Percentiles rank a stretch among this genome's conserved stretches.
Evolutionary conservation across 352 stramenopile species (phyloP).

Genomic region (Pythium myriotylum): DNA sequence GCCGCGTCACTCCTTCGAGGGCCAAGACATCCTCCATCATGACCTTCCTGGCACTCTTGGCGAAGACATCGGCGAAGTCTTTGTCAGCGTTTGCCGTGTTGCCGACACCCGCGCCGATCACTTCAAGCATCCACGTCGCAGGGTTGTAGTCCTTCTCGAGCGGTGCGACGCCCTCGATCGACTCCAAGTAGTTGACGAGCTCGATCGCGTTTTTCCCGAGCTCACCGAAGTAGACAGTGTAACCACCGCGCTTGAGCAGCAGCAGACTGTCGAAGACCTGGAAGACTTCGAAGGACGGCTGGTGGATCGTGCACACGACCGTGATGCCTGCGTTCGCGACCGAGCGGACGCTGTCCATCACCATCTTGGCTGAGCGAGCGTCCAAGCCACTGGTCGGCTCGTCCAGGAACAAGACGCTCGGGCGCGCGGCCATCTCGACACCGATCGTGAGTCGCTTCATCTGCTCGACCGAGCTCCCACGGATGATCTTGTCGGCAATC

Average conservation of each 20-base stretch:
- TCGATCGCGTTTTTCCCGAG: constrained; percentile 46
- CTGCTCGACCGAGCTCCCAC: constrained; percentile 33
- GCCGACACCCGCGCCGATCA: constrained; percentile 77
- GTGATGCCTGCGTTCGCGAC: constrained; percentile 65
- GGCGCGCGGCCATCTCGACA: constrained; percentile 84
- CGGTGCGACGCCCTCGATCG: constrained; percentile 42
- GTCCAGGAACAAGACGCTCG: constrained; percentile 82
- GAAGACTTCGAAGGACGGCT: constrained; percentile 80
- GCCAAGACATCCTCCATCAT: constrained; percentile 19
- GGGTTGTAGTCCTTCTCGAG: constrained; percentile 71
- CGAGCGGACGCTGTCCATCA: constrained; percentile 73
- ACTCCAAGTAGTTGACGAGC: constrained; percentile 52
- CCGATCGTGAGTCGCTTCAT: constrained; percentile 65
- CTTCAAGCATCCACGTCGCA: too few relatives aligned
- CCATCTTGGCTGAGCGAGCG: constrained; percentile 73
- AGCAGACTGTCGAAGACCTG: constrained; percentile 67
- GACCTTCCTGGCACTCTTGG: background rate
- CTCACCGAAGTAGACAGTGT: constrained; percentile 16
- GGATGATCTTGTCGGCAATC: constrained; percentile 33
- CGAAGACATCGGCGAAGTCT: constrained; percentile 28
- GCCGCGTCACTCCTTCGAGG: constrained; percentile 8
- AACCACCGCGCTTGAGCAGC: constrained; percentile 18
- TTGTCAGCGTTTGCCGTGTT: constrained; percentile 1
- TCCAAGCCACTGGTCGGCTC: constrained; percentile 87
- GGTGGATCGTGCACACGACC: constrained; percentile 87